Percentiles rank a stretch among this genome's conserved stretches.
phyloP scores from a whole-genome alignment of 306 rosid genomes.

The Albizia julibrissin region DNA sequence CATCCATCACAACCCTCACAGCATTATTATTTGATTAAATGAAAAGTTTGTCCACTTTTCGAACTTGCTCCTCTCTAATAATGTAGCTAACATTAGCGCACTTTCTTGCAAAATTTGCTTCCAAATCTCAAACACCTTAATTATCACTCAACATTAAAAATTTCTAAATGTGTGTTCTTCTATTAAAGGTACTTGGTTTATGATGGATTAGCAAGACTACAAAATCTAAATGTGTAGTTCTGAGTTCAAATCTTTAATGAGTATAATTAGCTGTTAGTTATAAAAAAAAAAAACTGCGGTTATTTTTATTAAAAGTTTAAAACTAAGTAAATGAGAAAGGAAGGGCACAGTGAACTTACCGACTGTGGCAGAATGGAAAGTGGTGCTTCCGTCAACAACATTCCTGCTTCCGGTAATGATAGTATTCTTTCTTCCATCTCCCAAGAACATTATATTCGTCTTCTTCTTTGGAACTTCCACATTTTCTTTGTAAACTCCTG shows the following conservation, averaged over 20 bases:
- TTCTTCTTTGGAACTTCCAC: slow-evolving; percentile 65
- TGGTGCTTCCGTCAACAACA: slow-evolving; percentile 77
- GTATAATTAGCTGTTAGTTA: too few species aligned
- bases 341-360: slow-evolving; percentile 42
- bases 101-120: neutral
- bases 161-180: too few species aligned
- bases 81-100: neutral
- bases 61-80: neutral
- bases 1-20: neutral
- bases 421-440: slow-evolving; percentile 65
- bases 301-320: too few species aligned
- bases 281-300: too few species aligned
- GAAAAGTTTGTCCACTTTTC: neutral
- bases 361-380: slow-evolving; percentile 72
- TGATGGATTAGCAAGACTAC: too few species aligned
- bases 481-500: slow-evolving; percentile 69
- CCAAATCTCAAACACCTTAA: neutral
- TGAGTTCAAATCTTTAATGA: too few species aligned
- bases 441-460: slow-evolving; percentile 70
- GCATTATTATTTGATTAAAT: neutral
- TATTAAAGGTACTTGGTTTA: too few species aligned
- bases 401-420: slow-evolving; percentile 67
- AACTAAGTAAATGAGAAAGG: neutral
- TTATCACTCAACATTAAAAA: neutral
- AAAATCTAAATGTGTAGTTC: too few species aligned